Evolutionary conservation across 257 asterid genomes (phyloP).

Genomic region (Salvia rosmarinus): DNA sequence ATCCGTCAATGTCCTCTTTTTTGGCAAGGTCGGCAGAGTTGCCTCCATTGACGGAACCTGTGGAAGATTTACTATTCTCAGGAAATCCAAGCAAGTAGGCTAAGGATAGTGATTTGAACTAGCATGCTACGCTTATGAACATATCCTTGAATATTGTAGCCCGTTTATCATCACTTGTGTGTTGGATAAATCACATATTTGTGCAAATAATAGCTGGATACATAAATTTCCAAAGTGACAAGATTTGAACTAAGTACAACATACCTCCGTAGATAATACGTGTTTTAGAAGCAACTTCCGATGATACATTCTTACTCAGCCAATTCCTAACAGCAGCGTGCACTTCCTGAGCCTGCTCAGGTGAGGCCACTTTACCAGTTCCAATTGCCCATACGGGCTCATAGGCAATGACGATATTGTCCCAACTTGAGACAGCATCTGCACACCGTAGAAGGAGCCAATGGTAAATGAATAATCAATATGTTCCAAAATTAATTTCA

Average conservation of each 20-base stretch:
- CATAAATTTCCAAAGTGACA: not conserved
- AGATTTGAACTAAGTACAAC: not conserved
- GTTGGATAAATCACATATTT: not conserved
- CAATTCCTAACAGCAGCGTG: constrained; percentile 94
- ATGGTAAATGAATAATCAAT: constrained; percentile 9
- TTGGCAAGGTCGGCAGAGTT: constrained; percentile 91
- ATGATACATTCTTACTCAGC: constrained; percentile 83
- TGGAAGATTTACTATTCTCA: not conserved
- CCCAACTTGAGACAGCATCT: constrained; percentile 97
- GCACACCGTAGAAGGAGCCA: constrained; percentile 33
- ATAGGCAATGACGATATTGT: constrained; percentile 82
- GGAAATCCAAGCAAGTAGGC: constrained; percentile 12
- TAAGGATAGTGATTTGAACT: not conserved
- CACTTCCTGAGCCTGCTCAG: constrained; percentile 99
- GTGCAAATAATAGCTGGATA: not conserved
- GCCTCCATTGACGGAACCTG: constrained; percentile 95
- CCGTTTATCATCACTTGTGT: not conserved
- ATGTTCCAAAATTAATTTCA: not conserved
- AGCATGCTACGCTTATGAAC: constrained; percentile 11
- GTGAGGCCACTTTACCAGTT: constrained; percentile 98
- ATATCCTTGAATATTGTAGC: constrained; percentile 3
- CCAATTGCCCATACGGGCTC: constrained; percentile 99
- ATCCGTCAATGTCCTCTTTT: constrained; percentile 71
- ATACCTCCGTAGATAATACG: constrained; percentile 96
- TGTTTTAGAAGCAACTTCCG: constrained; percentile 89